Evolutionary conservation across 2,329 filamentous ascomycete species (phyloP).

Genomic region (Apiospora sp.): DNA sequence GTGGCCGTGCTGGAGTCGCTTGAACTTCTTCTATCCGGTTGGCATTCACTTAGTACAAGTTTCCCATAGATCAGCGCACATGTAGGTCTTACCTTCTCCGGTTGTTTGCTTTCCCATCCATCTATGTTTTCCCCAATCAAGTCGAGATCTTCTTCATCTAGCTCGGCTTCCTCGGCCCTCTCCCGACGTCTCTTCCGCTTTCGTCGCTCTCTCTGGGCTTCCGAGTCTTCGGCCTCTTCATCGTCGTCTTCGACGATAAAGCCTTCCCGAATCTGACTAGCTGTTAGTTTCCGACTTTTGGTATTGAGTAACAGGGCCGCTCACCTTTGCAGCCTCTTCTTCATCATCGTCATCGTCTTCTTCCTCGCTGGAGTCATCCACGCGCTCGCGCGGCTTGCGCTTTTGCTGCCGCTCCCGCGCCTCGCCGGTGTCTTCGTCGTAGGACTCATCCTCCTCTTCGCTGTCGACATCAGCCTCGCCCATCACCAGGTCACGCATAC

Average conservation of each 20-base stretch:
- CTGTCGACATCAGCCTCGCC: conserved; percentile 86
- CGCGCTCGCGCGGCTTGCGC: conserved; percentile 46
- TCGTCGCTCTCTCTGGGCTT: conserved; percentile 69
- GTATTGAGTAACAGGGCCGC: conserved; percentile 6
- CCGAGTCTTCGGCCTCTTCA: conserved; percentile 68
- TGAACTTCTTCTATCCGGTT: conserved; percentile 79
- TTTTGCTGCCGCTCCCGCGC: conserved; percentile 36
- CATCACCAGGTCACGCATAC: conserved; percentile 80
- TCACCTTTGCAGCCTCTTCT: conserved; percentile 80
- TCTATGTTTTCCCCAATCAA: conserved; percentile 86
- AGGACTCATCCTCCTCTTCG: conserved; percentile 85
- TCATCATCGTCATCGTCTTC: conserved; percentile 93
- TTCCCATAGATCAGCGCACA: neutral
- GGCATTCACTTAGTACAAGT: conserved; percentile 35
- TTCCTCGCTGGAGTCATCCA: conserved; percentile 90
- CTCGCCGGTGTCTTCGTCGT: conserved; percentile 78
- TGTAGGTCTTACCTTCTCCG: conserved; percentile 69
- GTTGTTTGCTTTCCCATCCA: conserved; percentile 71
- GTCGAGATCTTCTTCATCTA: conserved; percentile 96
- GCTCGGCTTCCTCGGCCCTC: conserved; percentile 83
- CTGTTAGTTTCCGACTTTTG: neutral
- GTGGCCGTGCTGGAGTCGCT: conserved; percentile 92
- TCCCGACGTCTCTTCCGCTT: conserved; percentile 79
- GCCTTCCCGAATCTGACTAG: conserved; percentile 81
- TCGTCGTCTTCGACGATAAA: conserved; percentile 93